Evolutionary conservation across 805 yeast species (phyloP), one percentile per base, ranked within the genome.

Genomic region (Metschnikowia anglica): DNA sequence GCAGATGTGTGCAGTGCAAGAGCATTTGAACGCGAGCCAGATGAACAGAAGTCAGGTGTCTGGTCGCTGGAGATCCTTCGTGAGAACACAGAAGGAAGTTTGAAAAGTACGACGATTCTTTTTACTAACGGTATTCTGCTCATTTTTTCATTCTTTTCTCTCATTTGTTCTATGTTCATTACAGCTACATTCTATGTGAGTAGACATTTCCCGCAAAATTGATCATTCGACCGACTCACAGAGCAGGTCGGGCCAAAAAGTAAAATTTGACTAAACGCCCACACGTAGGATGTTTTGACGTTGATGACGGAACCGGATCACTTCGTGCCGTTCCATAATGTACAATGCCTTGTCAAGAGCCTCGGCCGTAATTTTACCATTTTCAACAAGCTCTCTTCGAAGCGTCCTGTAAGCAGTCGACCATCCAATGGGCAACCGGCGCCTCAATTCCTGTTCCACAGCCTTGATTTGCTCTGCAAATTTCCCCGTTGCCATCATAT

Each of bases 361-460:
- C 39, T 79, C 77, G 39, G 80, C 79, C 23, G 83, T 72, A 53
- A 77, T 83, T 43, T 74, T 74, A 38, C 80, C 79, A 29, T 78
- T 75, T 24, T 76, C 83, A 15, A 85, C 87, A 61, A 90, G 85
- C 66, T 91, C 97, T 46, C 84, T 79, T 55, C 87, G 77, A 44
- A 93, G 73, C 3, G 96, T 88, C 51, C 78, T 80, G 62, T 88
- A 87, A 13, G 91, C 82, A 0, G 98, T 89, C 27, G 95, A 85
- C 90, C 96, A 93, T 16, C 99, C 99, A 49, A 93, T 83, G 12
- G 98, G 97, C 51, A 93, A 74, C 63, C 98, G 80, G 65, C 93
- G 81, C 63, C 88, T 81, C 53, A 93, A 75, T 61, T 88, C 96
- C 37, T 77, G 81, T 59, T 90, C 97, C 41, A 93, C 87, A 55